These are phyloP conservation scores for Aotearoamyces nothofagi DNA, from an alignment of 2,329 filamentous ascomycete species.

Conservation along the genomic window DNA sequence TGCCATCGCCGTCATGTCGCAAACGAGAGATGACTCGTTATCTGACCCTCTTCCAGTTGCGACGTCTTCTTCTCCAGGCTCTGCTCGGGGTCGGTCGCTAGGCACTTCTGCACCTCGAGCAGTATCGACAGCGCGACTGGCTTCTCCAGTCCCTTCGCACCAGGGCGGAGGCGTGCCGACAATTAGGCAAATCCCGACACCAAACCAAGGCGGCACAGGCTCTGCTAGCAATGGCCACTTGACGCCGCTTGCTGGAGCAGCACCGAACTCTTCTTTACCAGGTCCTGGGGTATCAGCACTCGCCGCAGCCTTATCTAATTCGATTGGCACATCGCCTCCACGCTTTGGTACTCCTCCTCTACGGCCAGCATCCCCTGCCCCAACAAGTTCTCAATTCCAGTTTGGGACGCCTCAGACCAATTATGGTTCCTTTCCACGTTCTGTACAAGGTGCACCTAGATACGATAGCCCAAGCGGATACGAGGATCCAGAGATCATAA, in stretches of 20 bases:
- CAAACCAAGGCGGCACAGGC: too few species aligned
- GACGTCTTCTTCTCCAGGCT: slow-evolving; percentile 32
- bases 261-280: slow-evolving; percentile 37
- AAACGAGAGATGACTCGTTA: slow-evolving; percentile 9
- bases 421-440: slow-evolving; percentile 66
- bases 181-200: slow-evolving; percentile 32
- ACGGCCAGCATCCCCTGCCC: slow-evolving; percentile 40
- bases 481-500: slow-evolving; percentile 85
- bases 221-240: slow-evolving; percentile 19
- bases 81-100: slow-evolving; percentile 18
- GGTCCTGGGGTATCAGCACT: slow-evolving; percentile 79
- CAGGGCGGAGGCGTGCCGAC: slow-evolving; percentile 28
- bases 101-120: slow-evolving; percentile 39
- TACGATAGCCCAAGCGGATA: slow-evolving; percentile 41
- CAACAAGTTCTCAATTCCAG: slow-evolving; percentile 24
- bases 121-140: slow-evolving; percentile 44
- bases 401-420: slow-evolving; percentile 42
- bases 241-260: slow-evolving; percentile 49
- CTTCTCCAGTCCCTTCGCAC: slow-evolving; percentile 35
- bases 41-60: slow-evolving; percentile 22
- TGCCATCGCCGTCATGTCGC: too few species aligned
- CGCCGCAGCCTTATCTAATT: slow-evolving; percentile 71
- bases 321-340: slow-evolving; percentile 53
- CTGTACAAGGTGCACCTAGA: slow-evolving; percentile 23
- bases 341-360: slow-evolving; percentile 49